phyloP scores from a whole-genome alignment of 768 basidiomycete genomes.

The Xerocomellus intermedius region DNA sequence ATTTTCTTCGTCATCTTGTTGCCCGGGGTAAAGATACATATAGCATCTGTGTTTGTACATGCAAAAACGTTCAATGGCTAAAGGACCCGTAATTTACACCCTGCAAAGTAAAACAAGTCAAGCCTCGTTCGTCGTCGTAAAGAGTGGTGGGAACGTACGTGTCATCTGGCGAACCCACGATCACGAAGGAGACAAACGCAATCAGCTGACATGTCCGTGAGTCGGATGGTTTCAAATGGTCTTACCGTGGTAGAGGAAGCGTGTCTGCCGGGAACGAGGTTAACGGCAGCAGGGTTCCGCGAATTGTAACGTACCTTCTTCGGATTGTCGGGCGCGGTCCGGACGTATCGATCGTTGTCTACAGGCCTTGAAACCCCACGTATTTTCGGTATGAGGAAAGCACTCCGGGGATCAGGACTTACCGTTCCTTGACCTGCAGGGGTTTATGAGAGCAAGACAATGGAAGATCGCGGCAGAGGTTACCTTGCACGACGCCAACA shows the following conservation, averaged over 20 bases:
- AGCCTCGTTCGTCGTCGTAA: not conserved
- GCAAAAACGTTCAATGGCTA: constrained; percentile 15
- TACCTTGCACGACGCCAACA: constrained; percentile 92
- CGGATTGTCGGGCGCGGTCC: constrained; percentile 76
- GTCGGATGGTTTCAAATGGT: not conserved
- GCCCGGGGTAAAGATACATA: constrained; percentile 19
- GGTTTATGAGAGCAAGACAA: not conserved
- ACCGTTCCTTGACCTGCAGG: constrained; percentile 64
- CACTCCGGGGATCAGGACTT: constrained; percentile 19
- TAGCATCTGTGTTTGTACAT: constrained; percentile 17
- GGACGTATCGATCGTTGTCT: constrained; percentile 83
- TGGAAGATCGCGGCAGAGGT: not conserved
- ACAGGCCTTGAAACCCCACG: constrained; percentile 51
- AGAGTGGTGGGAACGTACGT: constrained; percentile 44
- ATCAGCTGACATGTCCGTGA: constrained; percentile 13
- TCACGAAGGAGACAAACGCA: constrained; percentile 1
- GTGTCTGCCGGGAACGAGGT: constrained; percentile 48
- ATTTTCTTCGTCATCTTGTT: constrained; percentile 5
- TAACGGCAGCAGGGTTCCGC: constrained; percentile 1
- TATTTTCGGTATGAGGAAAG: constrained; percentile 6
- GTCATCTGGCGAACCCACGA: constrained; percentile 44
- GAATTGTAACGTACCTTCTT: constrained; percentile 62
- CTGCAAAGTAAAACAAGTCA: constrained; percentile 23
- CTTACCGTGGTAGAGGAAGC: constrained; percentile 80
- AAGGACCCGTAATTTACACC: constrained; percentile 32